phyloP scores from a whole-genome alignment of 805 yeast genomes.

The Candida tammaniensis region DNA sequence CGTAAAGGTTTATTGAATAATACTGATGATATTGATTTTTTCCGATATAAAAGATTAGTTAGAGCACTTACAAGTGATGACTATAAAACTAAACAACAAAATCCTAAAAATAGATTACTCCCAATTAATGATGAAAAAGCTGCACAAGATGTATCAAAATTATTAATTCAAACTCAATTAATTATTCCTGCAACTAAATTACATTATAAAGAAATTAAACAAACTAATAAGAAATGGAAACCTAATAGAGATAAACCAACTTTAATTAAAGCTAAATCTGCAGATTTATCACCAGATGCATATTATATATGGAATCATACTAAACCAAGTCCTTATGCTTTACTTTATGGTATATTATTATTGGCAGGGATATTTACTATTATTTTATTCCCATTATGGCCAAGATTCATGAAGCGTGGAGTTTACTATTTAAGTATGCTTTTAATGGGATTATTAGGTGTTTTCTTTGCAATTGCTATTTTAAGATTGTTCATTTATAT shows the following conservation, averaged over 20 bases:
- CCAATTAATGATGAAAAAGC: conserved; percentile 47
- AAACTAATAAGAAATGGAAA: conserved; percentile 48
- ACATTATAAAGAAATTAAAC: conserved; percentile 63
- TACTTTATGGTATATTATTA: conserved; percentile 62
- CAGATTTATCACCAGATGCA: conserved; percentile 58
- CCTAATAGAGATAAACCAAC: conserved; percentile 67
- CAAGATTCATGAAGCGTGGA: conserved; percentile 78
- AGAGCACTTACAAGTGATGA: conserved; percentile 76
- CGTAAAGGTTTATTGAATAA: conserved; percentile 77
- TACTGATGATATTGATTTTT: conserved; percentile 70
- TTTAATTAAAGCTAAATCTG: conserved; percentile 52
- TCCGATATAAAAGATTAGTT: conserved; percentile 78
- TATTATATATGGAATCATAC: conserved; percentile 85
- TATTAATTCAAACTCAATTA: conserved; percentile 68
- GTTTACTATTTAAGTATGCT: conserved; percentile 89
- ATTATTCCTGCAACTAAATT: conserved; percentile 76
- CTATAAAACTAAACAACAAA: conserved; percentile 52
- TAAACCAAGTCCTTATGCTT: conserved; percentile 64
- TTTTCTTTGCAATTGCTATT: conserved; percentile 75
- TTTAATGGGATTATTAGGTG: conserved; percentile 66
- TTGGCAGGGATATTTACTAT: conserved; percentile 61
- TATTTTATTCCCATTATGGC: conserved; percentile 94
- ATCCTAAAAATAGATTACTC: conserved; percentile 42
- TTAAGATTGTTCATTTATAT: conserved; percentile 70
- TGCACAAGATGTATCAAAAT: conserved; percentile 61